phyloP scores from a whole-genome alignment of 495 filamentous ascomycete species.

The Aspergillus cavernicola region DNA sequence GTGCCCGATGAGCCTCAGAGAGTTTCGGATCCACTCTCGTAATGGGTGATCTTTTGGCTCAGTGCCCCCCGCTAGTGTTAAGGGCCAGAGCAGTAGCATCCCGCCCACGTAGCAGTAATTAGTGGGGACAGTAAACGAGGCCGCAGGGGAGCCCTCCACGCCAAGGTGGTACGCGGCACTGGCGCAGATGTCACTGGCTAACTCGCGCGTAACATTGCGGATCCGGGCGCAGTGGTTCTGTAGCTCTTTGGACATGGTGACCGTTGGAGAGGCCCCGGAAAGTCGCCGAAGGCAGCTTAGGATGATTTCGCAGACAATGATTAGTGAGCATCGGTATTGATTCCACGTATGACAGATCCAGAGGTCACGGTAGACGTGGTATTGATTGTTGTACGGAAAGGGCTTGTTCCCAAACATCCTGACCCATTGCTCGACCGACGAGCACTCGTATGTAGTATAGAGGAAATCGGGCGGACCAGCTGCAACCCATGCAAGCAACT shows the following conservation, averaged over 20 bases:
- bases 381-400: slow-evolving; percentile 48
- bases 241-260: slow-evolving; percentile 28
- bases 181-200: slow-evolving; percentile 44
- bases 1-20: slow-evolving; percentile 40
- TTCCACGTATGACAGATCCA: slow-evolving; percentile 60
- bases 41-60: slow-evolving; percentile 30
- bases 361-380: slow-evolving; percentile 56
- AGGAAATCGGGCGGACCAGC: slow-evolving; percentile 36
- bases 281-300: slow-evolving; percentile 22
- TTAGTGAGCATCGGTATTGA: slow-evolving; percentile 58
- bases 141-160: slow-evolving; percentile 13
- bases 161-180: slow-evolving; percentile 41
- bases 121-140: slow-evolving; percentile 7
- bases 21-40: slow-evolving; percentile 42
- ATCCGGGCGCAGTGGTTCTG: slow-evolving; percentile 30
- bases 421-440: slow-evolving; percentile 19
- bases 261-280: neutral
- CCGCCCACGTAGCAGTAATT: slow-evolving; percentile 36
- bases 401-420: slow-evolving; percentile 25
- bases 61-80: slow-evolving; percentile 40
- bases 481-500: slow-evolving; percentile 43
- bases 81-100: slow-evolving; percentile 46
- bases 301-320: slow-evolving; percentile 54
- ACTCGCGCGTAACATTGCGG: slow-evolving; percentile 31
- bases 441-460: slow-evolving; percentile 27